A percentile compares a stretch with the other conserved stretches of the same genome.
Conservation (phyloP, 1,284 basidiomycete species). For the Meira nashicola region DNA sequence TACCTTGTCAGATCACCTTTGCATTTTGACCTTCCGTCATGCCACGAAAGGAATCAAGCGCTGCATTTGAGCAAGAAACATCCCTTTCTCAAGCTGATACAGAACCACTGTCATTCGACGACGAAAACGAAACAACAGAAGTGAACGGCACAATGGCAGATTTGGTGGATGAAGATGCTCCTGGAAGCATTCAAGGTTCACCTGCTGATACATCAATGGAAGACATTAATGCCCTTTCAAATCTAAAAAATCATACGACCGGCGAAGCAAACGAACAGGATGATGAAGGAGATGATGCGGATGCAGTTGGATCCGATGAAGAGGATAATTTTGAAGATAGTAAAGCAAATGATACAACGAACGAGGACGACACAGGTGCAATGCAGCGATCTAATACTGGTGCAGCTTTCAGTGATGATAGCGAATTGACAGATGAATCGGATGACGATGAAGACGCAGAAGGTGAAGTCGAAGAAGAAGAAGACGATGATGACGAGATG, state of each 20-base stretch:
- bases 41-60: no score
- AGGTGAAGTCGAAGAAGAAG: constrained; percentile 16
- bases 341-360: neutral
- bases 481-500: constrained; percentile 13
- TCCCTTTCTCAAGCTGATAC: constrained; percentile 5
- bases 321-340: neutral
- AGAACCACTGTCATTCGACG: constrained; percentile 9
- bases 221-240: neutral
- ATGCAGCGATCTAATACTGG: neutral
- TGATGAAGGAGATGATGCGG: constrained; percentile 6
- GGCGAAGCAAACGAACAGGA: neutral
- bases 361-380: neutral
- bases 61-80: neutral
- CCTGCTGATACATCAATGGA: neutral
- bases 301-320: constrained; percentile 5
- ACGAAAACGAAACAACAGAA: constrained; percentile 7
- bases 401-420: constrained; percentile 32
- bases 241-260: neutral
- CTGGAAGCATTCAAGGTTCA: neutral
- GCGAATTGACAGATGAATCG: constrained; percentile 24
- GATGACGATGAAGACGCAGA: constrained; percentile 12
- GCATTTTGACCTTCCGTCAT: no score
- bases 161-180: neutral
- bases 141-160: neutral
- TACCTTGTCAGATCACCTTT: no score